Evolutionary conservation across 169 alveolate species (phyloP), one percentile per base, ranked within the genome.

Genomic region (Eimeria mitis): DNA sequence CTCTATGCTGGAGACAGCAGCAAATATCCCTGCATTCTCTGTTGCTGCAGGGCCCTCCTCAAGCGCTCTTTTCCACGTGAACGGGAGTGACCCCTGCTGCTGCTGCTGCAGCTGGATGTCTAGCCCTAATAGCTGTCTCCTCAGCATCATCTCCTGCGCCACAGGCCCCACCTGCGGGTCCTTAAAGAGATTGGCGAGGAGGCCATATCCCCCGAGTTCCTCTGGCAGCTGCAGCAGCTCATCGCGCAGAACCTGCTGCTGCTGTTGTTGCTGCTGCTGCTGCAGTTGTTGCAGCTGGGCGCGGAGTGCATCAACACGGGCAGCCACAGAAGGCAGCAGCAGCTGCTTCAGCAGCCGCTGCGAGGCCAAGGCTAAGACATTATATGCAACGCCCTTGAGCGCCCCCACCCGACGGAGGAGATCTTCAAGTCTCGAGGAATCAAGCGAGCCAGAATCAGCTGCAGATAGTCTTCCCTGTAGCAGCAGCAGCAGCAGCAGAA

Each of bases 261-360:
- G 71, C 63, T 40, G 23, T 40, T 47, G 87, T 16, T 71, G 83
- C 87, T 76, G 87, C 87, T 16, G 56, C 59, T 76, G 49, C 47
- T 49, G 89, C 89, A 79, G 89, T n/a, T 49, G 89, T 52, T 49
- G 89, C 89, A 79, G 89, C 89, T 79, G 89, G 71, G 47, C 6
- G 44, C 89, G 89, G 31, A 79, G 71, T 8, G 71, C 13, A 47
- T 5, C 70, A 11, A 79, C 89, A 31, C 89, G 89, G 47, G 19
- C 65, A 5, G 65, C 49, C 2, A 79, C 89, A 23, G 89, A 9
- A 19, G 89, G 89, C 65, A 79, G 89, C 71, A 79, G 89, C 89
- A 79, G 89, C 89, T 79, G 89, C 70, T 79, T 79, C 71, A 47
- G 65, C 70, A 79, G 70, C 70, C 89, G 89, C 73, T 79, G 89